A percentile compares a stretch with the other conserved stretches of the same genome.
phyloP scores from a whole-genome alignment of 2,329 filamentous ascomycete species.

The Botryotinia convoluta region DNA sequence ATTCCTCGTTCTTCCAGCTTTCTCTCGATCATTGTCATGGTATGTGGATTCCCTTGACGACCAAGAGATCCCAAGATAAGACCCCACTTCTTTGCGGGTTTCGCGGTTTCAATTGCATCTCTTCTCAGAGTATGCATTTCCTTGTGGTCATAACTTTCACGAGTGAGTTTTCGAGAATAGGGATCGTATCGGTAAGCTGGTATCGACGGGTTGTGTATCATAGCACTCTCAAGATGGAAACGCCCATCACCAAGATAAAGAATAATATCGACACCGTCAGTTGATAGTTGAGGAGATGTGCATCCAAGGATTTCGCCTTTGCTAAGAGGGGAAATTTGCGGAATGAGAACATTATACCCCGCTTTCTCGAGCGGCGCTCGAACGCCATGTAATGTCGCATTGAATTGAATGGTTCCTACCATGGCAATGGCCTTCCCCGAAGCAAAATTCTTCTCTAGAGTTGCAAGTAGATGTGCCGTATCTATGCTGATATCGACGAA shows the following conservation, averaged over 20 bases:
- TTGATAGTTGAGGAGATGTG: constrained; percentile 73
- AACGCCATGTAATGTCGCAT: constrained; percentile 89
- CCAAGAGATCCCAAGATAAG: constrained; percentile 91
- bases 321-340: constrained; percentile 87
- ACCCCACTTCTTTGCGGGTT: constrained; percentile 83
- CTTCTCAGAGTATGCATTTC: constrained; percentile 83
- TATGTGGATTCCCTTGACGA: constrained; percentile 92
- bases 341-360: constrained; percentile 82
- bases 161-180: constrained; percentile 86
- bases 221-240: constrained; percentile 96
- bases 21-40: constrained; percentile 80
- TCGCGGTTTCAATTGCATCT: constrained; percentile 73
- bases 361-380: constrained; percentile 73
- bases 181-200: constrained; percentile 96
- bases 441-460: constrained; percentile 83
- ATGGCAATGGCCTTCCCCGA: constrained; percentile 84
- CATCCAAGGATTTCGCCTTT: constrained; percentile 98
- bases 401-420: constrained; percentile 98
- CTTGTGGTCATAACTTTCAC: constrained; percentile 86
- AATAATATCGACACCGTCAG: constrained; percentile 68
- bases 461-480: constrained; percentile 78
- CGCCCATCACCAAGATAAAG: constrained; percentile 89
- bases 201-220: constrained; percentile 94
- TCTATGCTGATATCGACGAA: constrained; percentile 99
- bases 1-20: constrained; percentile 69